A percentile compares a stretch with the other conserved stretches of the same genome.
Conservation (phyloP, 805 yeast genomes). For the Isabelozyma heimii region DNA sequence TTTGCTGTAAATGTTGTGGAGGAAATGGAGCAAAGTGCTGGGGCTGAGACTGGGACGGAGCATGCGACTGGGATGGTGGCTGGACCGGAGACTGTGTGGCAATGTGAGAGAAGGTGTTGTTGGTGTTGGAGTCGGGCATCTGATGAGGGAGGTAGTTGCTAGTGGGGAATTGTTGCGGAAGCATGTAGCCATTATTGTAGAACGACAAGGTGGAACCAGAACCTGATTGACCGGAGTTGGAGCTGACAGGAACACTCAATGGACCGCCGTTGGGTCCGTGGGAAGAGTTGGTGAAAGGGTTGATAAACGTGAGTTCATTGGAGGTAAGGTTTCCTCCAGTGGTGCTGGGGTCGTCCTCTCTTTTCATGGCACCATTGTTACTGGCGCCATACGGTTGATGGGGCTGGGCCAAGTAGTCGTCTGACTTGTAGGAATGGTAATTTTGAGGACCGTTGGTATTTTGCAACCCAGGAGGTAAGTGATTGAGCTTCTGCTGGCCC, state of each 20-base stretch:
- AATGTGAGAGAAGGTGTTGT: conserved; percentile 1
- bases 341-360: conserved; percentile 8
- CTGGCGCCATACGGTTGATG: conserved; percentile 7
- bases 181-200: conserved; percentile 4
- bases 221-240: neutral
- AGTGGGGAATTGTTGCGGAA: conserved; percentile 5
- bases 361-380: conserved; percentile 5
- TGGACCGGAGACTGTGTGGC: neutral
- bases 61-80: conserved; percentile 1
- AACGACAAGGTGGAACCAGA: neutral
- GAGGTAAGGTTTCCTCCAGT: neutral
- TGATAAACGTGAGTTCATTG: conserved; percentile 16
- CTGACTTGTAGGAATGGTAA: conserved; percentile 10
- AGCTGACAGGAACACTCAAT: neutral
- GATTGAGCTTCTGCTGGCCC: neutral
- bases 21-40: conserved; percentile 8
- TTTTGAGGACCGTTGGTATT: conserved; percentile 1
- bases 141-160: neutral
- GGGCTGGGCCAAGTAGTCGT: neutral
- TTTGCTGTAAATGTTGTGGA: conserved; percentile 7
- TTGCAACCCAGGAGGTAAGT: conserved; percentile 1
- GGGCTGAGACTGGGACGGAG: conserved; percentile 1
- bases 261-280: conserved; percentile 1
- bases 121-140: conserved; percentile 1
- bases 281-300: conserved; percentile 15